These are phyloP conservation scores for Entomophthora muscae DNA, from an alignment of 371 early-diverging fungal species.

Conservation along the genomic window DNA sequence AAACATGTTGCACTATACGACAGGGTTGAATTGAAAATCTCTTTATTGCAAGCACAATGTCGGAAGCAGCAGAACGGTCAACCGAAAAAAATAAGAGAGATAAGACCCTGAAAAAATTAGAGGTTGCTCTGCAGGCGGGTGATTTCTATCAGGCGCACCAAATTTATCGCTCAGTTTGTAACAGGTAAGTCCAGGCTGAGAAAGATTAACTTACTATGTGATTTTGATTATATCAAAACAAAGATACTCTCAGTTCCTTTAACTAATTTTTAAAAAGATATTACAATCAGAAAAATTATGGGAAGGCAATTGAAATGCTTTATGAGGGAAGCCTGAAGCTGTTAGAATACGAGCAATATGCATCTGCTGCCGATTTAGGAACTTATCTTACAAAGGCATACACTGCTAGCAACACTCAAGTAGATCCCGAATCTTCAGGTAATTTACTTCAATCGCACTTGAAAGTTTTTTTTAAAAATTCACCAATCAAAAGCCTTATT, in stretches of 20 bases:
- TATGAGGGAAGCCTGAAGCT: slow-evolving; percentile 3
- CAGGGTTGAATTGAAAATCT: too few species aligned
- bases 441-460: background rate
- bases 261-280: too few species aligned
- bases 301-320: background rate
- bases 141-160: slow-evolving; percentile 9
- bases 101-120: slow-evolving; percentile 4
- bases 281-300: background rate
- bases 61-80: background rate
- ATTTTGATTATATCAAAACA: too few species aligned
- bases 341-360: background rate
- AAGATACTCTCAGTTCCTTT: too few species aligned
- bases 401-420: background rate
- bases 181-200: slow-evolving; percentile 4
- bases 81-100: background rate
- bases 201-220: too few species aligned
- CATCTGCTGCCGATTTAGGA: slow-evolving; percentile 5
- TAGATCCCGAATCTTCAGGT: background rate
- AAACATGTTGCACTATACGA: too few species aligned
- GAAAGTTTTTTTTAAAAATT: too few species aligned
- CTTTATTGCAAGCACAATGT: too few species aligned
- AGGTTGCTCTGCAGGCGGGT: background rate
- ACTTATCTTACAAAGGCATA: slow-evolving; percentile 4
- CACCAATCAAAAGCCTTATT: too few species aligned
- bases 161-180: slow-evolving; percentile 8